Conservation (phyloP, 441 rosid genomes). For the Populus tomentosa region DNA sequence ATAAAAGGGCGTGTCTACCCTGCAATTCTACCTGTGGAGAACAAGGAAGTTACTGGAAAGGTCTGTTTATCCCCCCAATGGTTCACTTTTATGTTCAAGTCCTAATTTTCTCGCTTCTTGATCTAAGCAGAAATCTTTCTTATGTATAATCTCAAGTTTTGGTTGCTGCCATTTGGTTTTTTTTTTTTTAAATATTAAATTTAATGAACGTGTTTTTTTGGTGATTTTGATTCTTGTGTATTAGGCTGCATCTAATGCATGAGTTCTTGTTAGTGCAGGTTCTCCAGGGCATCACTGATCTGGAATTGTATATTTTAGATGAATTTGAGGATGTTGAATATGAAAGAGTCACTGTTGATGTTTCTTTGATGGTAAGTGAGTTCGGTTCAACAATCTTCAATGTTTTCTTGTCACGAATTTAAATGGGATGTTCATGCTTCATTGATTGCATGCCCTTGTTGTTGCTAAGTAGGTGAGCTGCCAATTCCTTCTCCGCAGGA, state of each 20-base stretch:
- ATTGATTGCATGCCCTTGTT: neutral
- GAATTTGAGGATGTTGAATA: conserved; percentile 89
- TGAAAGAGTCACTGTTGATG: conserved; percentile 52
- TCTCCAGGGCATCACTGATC: conserved; percentile 59
- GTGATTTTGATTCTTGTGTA: neutral
- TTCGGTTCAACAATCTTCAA: neutral
- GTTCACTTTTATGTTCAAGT: too few species aligned
- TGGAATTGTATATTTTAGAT: conserved; percentile 65
- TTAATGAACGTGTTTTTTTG: conserved; percentile 30
- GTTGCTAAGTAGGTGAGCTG: neutral
- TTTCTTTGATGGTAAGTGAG: conserved; percentile 44
- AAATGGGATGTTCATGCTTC: neutral
- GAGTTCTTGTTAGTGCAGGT: conserved; percentile 35
- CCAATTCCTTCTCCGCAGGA: neutral
- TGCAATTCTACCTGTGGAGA: conserved; percentile 66
- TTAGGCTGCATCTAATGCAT: neutral
- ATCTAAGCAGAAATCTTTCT: neutral
- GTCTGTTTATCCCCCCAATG: conserved; percentile 18
- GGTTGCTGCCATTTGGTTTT: neutral
- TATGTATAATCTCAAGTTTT: neutral
- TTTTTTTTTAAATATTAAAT: neutral
- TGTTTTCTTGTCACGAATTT: neutral
- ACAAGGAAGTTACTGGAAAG: conserved; percentile 51
- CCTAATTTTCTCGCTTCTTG: neutral
- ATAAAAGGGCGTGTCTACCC: conserved; percentile 86